These are phyloP conservation scores for Trichoderma endophyticum DNA, from an alignment of 2,329 filamentous ascomycete genomes.

Conservation along the genomic window DNA sequence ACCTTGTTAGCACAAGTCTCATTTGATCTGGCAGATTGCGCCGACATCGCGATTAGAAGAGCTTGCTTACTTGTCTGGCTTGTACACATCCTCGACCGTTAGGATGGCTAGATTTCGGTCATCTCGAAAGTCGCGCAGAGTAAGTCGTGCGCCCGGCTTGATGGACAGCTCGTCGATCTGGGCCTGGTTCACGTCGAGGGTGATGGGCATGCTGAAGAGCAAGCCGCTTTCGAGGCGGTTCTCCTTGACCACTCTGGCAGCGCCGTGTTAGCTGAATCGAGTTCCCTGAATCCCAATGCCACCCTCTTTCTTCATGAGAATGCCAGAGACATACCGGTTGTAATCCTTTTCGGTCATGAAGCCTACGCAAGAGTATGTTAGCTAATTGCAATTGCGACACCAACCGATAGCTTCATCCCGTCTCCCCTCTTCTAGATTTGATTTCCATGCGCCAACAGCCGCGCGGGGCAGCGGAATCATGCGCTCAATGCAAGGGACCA, in stretches of 20 bases:
- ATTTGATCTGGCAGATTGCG: not conserved
- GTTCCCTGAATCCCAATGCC: not conserved
- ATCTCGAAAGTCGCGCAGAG: slow-evolving; percentile 92
- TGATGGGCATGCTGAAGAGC: slow-evolving; percentile 97
- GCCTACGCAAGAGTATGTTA: slow-evolving; percentile 48
- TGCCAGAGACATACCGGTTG: slow-evolving; percentile 63
- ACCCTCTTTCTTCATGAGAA: not conserved
- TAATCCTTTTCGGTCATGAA: slow-evolving; percentile 99
- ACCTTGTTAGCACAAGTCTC: not conserved
- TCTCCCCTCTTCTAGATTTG: not conserved
- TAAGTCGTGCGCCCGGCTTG: slow-evolving; percentile 76
- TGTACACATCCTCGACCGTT: slow-evolving; percentile 93
- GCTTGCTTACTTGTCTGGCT: slow-evolving; percentile 83
- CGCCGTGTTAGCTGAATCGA: not conserved
- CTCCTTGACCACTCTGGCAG: slow-evolving; percentile 74
- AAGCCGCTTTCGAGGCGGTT: slow-evolving; percentile 83
- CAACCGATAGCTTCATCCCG: not conserved
- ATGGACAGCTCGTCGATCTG: slow-evolving; percentile 72
- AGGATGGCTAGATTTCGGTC: slow-evolving; percentile 95
- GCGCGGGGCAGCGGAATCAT: not conserved
- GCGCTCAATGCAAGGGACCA: not conserved
- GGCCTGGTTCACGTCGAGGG: slow-evolving; percentile 75
- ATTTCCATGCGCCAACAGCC: not conserved
- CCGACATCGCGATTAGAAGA: not conserved
- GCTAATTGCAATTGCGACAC: not conserved